phyloP scores from a whole-genome alignment of 1,284 basidiomycete genomes.

The Microbotryum intermedium region DNA sequence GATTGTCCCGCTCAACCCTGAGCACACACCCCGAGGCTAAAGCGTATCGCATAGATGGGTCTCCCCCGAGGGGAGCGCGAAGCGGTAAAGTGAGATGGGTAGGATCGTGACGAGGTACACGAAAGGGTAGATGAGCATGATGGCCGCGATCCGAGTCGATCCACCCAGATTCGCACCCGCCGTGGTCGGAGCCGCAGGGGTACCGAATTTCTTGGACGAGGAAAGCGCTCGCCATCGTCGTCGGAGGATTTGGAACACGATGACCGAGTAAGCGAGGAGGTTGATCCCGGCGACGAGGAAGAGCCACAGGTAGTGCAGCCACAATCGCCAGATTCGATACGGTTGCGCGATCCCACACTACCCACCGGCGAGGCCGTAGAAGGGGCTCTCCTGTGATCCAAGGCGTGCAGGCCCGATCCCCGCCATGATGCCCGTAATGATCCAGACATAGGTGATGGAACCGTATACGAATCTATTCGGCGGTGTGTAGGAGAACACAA shows the following conservation, averaged over 20 bases:
- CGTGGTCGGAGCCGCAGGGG: no score
- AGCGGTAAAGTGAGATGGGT: conserved; percentile 8
- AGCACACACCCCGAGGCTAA: conserved; percentile 15
- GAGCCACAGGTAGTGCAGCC: conserved; percentile 11
- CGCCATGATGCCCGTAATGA: not conserved
- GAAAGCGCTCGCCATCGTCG: not conserved
- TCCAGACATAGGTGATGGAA: conserved; percentile 2
- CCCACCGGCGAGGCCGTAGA: conserved; percentile 10
- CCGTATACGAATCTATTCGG: not conserved
- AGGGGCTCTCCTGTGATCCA: not conserved
- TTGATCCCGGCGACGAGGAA: conserved; percentile 10
- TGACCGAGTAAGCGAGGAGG: conserved; percentile 7
- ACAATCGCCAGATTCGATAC: conserved; percentile 2
- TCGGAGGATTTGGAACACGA: conserved; percentile 1
- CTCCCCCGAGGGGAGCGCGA: conserved; percentile 10
- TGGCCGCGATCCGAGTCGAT: not conserved
- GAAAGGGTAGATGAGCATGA: conserved; percentile 11
- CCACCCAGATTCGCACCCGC: not conserved
- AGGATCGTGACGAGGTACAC: conserved; percentile 18
- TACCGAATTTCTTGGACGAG: no score
- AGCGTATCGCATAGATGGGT: not conserved
- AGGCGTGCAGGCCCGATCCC: conserved; percentile 2
- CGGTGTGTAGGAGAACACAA: conserved; percentile 5
- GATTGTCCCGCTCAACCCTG: conserved; percentile 8
- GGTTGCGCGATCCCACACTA: conserved; percentile 17